Conservation (phyloP, 2,329 filamentous ascomycete genomes). For the Sporothrix mexicana region DNA sequence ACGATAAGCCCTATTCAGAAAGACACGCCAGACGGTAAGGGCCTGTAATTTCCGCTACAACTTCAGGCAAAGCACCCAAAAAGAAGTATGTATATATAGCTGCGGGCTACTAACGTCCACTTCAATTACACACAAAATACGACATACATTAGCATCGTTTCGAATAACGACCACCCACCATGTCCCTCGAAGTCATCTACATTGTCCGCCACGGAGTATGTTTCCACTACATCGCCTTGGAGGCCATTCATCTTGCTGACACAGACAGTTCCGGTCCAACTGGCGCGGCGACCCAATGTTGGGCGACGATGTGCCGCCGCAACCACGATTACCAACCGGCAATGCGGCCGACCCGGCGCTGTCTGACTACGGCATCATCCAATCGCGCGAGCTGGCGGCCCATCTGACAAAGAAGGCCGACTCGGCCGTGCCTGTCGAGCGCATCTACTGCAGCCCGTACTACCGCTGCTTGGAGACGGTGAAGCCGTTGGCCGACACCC, state of each 20-base stretch:
- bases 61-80: background rate
- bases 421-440: background rate
- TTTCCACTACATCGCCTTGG: background rate
- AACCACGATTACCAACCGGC: background rate
- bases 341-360: background rate
- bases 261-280: background rate
- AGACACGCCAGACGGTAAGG: background rate
- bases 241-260: background rate
- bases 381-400: background rate
- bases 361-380: background rate
- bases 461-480: background rate
- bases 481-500: background rate
- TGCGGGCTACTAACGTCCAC: background rate
- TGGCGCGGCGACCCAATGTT: background rate
- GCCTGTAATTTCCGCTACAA: background rate
- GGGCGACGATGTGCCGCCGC: background rate
- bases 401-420: background rate
- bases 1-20: slow-evolving; percentile 1
- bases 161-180: background rate
- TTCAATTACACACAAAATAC: background rate
- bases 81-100: background rate
- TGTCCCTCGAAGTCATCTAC: background rate
- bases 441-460: slow-evolving; percentile 4
- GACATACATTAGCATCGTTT: background rate
- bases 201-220: background rate